Conservation (phyloP, 306 rosid species). For the Sicyos baderoa region DNA sequence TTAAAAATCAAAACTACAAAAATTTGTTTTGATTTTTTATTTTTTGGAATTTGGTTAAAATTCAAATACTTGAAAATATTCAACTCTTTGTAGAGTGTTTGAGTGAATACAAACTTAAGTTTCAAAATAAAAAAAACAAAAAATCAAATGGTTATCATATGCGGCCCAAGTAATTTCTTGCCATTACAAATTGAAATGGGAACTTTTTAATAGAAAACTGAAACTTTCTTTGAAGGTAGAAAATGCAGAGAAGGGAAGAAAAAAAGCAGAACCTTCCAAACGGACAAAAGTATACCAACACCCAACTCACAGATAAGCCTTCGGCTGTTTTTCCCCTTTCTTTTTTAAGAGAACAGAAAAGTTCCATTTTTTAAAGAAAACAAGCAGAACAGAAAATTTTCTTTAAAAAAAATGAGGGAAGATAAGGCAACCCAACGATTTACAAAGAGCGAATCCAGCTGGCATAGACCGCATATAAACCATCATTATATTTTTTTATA, state of each 20-base stretch:
- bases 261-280: neutral
- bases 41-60: no score
- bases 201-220: neutral
- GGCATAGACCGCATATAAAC: neutral
- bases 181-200: neutral
- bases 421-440: neutral
- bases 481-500: neutral
- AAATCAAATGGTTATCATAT: no score
- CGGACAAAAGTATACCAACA: neutral
- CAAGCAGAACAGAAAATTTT: neutral
- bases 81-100: no score
- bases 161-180: neutral
- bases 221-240: neutral
- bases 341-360: neutral
- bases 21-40: no score
- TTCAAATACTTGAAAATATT: no score
- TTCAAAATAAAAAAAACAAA: no score
- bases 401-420: neutral
- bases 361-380: no score
- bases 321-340: neutral
- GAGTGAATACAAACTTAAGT: no score
- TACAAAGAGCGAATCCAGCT: neutral
- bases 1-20: no score
- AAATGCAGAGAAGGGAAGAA: neutral
- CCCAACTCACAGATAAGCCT: neutral